Percentiles rank a stretch among this genome's conserved stretches.
phyloP scores from a whole-genome alignment of 1,284 basidiomycete species.

The Cryptococcus sp. region DNA sequence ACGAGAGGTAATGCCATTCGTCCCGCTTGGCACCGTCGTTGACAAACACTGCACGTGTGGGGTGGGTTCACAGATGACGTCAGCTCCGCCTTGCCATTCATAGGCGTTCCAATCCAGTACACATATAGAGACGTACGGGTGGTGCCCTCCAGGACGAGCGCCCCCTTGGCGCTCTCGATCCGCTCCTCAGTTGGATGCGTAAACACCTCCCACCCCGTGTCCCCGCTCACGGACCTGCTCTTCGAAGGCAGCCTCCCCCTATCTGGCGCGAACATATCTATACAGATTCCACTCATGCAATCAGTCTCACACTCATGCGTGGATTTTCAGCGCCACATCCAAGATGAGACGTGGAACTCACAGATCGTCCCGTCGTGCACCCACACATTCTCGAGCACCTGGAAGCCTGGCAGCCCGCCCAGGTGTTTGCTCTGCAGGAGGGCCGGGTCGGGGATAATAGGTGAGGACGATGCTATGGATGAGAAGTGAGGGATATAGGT shows the following conservation, averaged over 20 bases:
- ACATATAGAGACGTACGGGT: conserved; percentile 6
- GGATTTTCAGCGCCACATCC: no score
- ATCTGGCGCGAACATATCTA: conserved; percentile 11
- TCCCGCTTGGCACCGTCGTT: conserved; percentile 20
- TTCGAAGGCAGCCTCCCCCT: conserved; percentile 8
- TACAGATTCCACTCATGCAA: no score
- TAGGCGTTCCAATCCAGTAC: no score
- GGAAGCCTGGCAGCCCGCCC: conserved; percentile 25
- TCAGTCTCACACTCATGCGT: no score
- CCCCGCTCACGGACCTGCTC: conserved; percentile 15
- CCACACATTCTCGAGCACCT: conserved; percentile 24
- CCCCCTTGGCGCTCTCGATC: conserved; percentile 3
- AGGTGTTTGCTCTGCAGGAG: conserved; percentile 10
- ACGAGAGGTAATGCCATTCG: conserved; percentile 18
- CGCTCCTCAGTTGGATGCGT: conserved; percentile 1
- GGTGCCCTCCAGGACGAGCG: conserved; percentile 11
- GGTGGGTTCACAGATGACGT: no score
- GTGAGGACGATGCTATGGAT: no score
- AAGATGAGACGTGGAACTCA: conserved; percentile 1
- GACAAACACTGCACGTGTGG: conserved; percentile 20
- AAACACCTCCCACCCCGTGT: conserved; percentile 11
- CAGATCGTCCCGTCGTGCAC: conserved; percentile 18
- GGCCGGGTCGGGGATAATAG: conserved; percentile 3
- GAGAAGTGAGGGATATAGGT: no score
- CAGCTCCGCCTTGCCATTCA: no score